Base-by-base conservation (phyloP, 2,329 filamentous ascomycete species). In the Exophiala oligosperma region DNA sequence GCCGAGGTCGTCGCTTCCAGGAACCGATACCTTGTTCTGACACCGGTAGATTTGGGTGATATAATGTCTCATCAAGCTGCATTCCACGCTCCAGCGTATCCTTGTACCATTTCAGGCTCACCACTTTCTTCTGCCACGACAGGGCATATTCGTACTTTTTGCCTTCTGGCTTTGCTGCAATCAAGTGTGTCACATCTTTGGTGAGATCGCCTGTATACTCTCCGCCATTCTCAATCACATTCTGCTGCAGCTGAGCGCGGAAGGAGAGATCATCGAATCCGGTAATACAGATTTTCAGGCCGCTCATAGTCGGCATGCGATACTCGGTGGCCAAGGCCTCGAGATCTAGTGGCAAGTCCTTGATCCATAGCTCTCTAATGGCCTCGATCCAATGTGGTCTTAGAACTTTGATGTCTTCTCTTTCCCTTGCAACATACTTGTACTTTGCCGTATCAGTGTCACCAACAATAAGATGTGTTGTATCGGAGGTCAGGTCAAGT, bases 381-480 rank as follows among this genome's bases (percentile, higher is more conserved):
- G 89, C 89, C 56, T 93, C 86, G 50, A 99, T 82, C 90, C 92
- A 99, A 68, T 84, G 83, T n/a, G 88, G 84, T 44, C 84, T 84
- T 77, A 99, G 87, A 50, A 92, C 87, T 70, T 85, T 86, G 69
- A 99, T 87, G 69, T 99, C 94, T 49, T 88, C 86, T 52, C 94
- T 84, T 72, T 93, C 89, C 70, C 88, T 90, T 54, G 93, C 94
- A 69, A 97, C 93, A 79, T 96, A 96, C 73, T 87, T 89, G 76
- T 99, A 99, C 74, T 99, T 99, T 50, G 89, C 85, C 0, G 93
- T 97, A 71, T 93, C 85, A 68, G 91, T 89, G 68, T 90, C 87
- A 72, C 92, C 94, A 61, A 96, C 91, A 63, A 99, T 84, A 48
- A 99, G 85, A 77, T 99, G 94, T 4, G 94, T 97, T 49, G 96